A percentile compares a stretch with the other conserved stretches of the same genome.
Evolutionary conservation across 148 eudicot genomes (phyloP).

Genomic region (Gaultheria prostrata): DNA sequence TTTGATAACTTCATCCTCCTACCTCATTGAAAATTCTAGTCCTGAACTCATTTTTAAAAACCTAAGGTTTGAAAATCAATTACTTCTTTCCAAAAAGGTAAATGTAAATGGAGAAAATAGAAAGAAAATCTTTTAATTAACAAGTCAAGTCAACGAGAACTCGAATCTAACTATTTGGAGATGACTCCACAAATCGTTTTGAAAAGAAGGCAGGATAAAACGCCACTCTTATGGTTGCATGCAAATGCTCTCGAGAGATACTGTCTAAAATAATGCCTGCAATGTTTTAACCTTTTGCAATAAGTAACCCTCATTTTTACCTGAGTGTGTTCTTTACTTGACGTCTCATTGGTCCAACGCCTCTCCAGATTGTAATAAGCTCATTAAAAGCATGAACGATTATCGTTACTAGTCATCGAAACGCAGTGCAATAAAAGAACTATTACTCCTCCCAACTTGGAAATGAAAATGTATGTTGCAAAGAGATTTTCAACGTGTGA

Average conservation of each 20-base stretch:
- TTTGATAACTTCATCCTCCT: background rate
- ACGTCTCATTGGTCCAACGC: conserved; percentile 48
- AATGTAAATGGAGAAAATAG: background rate
- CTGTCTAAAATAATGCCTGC: background rate
- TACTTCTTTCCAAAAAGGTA: background rate
- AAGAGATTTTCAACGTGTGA: too few species aligned
- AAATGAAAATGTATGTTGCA: too few species aligned
- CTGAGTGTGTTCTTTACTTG: conserved; percentile 46
- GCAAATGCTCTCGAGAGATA: background rate
- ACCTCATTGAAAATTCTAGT: background rate
- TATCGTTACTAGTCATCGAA: conserved; percentile 46
- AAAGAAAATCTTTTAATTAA: background rate
- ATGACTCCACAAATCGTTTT: background rate
- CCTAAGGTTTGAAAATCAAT: background rate
- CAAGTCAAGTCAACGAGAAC: background rate
- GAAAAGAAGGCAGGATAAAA: too few species aligned
- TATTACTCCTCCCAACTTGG: background rate
- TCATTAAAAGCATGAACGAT: conserved; percentile 89
- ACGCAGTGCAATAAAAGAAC: background rate
- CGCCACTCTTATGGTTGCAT: background rate
- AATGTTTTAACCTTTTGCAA: background rate
- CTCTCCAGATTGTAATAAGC: conserved; percentile 87
- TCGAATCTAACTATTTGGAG: background rate
- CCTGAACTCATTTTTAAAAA: background rate
- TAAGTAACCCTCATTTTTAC: conserved; percentile 30